Conservation (phyloP, 2,329 filamentous ascomycete species). For the Paramyrothecium sp. region DNA sequence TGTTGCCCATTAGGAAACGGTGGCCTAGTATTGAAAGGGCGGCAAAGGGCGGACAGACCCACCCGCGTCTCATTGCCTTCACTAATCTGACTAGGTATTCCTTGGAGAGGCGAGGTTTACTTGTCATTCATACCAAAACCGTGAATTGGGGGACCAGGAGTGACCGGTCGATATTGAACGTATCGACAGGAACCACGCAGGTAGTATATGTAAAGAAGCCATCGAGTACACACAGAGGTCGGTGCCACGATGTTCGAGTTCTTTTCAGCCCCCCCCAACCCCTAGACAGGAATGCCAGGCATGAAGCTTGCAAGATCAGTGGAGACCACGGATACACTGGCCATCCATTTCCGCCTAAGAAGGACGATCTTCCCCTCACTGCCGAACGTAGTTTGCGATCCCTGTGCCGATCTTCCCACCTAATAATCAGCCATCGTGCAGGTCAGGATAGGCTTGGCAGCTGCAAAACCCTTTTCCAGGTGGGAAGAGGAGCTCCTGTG, state of each 20-base stretch:
- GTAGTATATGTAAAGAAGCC: no score
- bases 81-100: background rate
- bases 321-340: background rate
- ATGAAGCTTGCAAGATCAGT: background rate
- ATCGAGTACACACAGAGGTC: background rate
- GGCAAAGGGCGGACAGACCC: background rate
- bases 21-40: background rate
- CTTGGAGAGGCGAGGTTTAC: background rate
- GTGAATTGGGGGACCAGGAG: background rate
- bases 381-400: background rate
- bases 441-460: background rate
- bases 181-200: no score
- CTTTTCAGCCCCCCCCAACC: background rate
- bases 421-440: background rate
- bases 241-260: background rate
- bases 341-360: background rate
- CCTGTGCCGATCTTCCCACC: slow-evolving; percentile 1
- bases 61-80: background rate
- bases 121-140: background rate
- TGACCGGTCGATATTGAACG: background rate
- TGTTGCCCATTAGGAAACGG: background rate
- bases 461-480: background rate
- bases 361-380: slow-evolving; percentile 1
- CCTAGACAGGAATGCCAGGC: background rate
- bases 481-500: no score